Percentiles rank a stretch among this genome's conserved stretches.
Conservation (phyloP, 228 moss, liverwort and hornwort genomes). For the Sphagnum magellanicum region DNA sequence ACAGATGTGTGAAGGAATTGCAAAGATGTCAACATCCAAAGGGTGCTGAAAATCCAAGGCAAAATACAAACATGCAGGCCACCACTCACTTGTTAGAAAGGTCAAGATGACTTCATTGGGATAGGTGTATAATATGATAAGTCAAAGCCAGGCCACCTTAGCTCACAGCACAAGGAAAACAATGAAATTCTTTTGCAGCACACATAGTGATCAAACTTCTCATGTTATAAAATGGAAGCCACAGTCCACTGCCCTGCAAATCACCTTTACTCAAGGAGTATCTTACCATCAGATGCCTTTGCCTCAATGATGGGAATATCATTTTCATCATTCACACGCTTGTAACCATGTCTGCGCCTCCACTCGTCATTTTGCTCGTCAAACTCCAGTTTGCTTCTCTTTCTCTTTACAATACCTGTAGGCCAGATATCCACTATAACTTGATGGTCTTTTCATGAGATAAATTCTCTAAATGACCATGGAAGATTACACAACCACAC, state of each 20-base stretch:
- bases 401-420: constrained; percentile 67
- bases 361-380: constrained; percentile 72
- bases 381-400: constrained; percentile 80
- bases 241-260: no score
- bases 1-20: not conserved
- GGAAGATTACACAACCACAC: not conserved
- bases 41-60: no score
- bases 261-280: no score
- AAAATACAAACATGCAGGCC: not conserved
- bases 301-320: constrained; percentile 72
- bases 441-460: no score
- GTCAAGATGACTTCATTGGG: no score
- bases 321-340: constrained; percentile 74
- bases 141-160: not conserved
- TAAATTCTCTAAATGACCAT: not conserved
- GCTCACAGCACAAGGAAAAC: not conserved
- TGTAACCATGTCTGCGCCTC: constrained; percentile 81
- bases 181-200: no score
- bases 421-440: not conserved
- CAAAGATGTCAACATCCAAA: not conserved
- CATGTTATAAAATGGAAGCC: no score
- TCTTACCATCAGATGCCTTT: constrained; percentile 56
- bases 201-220: no score
- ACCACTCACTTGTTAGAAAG: not conserved
- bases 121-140: no score